Percentiles rank a stretch among this genome's conserved stretches.
phyloP scores from a whole-genome alignment of 352 stramenopile species.

The Phytophthora podocarpi region DNA sequence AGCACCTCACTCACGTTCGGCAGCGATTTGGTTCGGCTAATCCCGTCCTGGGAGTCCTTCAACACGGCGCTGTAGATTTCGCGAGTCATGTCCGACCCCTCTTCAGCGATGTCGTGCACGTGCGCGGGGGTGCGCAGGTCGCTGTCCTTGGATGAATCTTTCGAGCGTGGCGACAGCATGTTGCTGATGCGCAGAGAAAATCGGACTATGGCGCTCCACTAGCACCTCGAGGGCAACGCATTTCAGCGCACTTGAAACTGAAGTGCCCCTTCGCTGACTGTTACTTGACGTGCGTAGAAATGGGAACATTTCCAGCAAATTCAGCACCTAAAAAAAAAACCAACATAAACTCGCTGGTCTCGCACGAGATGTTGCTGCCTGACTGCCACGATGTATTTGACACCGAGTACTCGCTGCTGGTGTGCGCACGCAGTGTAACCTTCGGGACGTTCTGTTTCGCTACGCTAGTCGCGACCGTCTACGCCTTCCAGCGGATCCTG shows the following conservation, averaged over 20 bases:
- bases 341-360: neutral
- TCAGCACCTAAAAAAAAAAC: no score
- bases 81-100: constrained; percentile 60
- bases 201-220: neutral
- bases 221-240: neutral
- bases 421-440: constrained; percentile 65
- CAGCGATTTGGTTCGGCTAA: constrained; percentile 41
- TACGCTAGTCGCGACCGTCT: constrained; percentile 49
- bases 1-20: constrained; percentile 51
- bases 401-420: constrained; percentile 41
- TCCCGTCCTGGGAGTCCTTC: constrained; percentile 33
- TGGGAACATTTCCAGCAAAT: no score
- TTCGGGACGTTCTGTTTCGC: constrained; percentile 62
- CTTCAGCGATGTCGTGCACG: constrained; percentile 52
- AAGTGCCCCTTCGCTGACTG: neutral
- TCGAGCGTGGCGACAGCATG: constrained; percentile 19
- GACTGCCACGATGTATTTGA: constrained; percentile 56
- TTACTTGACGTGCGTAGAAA: constrained; percentile 11
- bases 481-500: constrained; percentile 56
- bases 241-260: constrained; percentile 7
- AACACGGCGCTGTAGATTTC: constrained; percentile 59
- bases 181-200: neutral
- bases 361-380: constrained; percentile 42
- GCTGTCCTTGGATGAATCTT: constrained; percentile 15
- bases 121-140: constrained; percentile 27